A percentile compares a stretch with the other conserved stretches of the same genome.
Evolutionary conservation across 371 early-diverging fungal genomes (phyloP).

Genomic region (Encephalitozoon intestinalis): DNA sequence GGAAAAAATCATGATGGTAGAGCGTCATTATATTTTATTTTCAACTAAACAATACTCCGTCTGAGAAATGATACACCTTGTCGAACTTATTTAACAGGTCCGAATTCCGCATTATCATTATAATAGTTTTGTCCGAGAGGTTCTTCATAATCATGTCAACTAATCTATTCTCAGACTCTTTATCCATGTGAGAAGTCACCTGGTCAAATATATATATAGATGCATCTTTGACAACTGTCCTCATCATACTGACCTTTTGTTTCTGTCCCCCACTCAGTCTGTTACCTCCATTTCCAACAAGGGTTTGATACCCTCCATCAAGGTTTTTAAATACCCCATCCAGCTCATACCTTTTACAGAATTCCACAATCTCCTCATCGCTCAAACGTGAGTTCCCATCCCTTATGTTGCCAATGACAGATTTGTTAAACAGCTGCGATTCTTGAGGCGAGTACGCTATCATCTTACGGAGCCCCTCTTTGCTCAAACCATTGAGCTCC

Average conservation of each 20-base stretch:
- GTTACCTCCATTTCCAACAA: constrained; percentile 21
- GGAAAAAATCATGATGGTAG: no score
- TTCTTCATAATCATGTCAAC: constrained; percentile 72
- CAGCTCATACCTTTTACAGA: constrained; percentile 9
- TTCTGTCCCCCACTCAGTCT: constrained; percentile 37
- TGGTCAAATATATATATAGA: constrained; percentile 35
- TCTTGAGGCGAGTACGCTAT: constrained; percentile 43
- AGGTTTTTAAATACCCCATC: constrained; percentile 18
- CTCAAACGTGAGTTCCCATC: constrained; percentile 19
- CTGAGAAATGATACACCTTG: constrained; percentile 10
- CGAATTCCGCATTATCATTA: constrained; percentile 79
- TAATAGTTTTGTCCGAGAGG: constrained; percentile 68
- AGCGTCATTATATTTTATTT: neutral
- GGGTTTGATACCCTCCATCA: constrained; percentile 11
- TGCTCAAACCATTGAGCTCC: constrained; percentile 14
- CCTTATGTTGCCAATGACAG: constrained; percentile 19
- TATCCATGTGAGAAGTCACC: constrained; percentile 28
- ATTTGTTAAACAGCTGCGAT: constrained; percentile 7
- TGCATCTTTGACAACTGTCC: constrained; percentile 35
- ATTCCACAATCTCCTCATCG: constrained; percentile 17
- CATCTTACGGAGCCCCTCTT: constrained; percentile 1
- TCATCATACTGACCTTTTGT: constrained; percentile 31
- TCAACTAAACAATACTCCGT: neutral
- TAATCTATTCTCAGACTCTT: constrained; percentile 64
- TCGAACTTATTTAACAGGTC: constrained; percentile 67